Base-by-base conservation (phyloP, 768 basidiomycete genomes). In the Lactarius vividus region DNA sequence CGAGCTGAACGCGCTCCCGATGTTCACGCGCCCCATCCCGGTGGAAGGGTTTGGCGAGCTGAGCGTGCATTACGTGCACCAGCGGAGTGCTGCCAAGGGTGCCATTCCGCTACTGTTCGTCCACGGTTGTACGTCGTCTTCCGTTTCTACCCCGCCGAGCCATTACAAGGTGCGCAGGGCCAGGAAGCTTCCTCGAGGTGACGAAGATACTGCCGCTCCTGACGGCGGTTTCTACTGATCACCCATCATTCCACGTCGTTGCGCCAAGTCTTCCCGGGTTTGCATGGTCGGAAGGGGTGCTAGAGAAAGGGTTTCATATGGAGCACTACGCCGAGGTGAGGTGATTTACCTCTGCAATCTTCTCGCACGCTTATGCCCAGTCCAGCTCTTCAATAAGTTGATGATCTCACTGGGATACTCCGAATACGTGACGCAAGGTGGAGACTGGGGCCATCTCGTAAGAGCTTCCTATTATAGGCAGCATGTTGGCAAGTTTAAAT, bases 91-190 rank as follows among this genome's bases (percentile, higher is more conserved):
- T 2, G 59, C 62, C 44, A 58, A 65, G 28, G 46, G 73, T 20
- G 84, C 85, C 0, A 82, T 87, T 35, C 84, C 85, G 1, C 69
- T 87, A 28, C 72, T 86, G 31, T 86, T 82, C 59, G 79, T 85
- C 37, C 85, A 86, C 61, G 85, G 85, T 57, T 86, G 85, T 77
- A 61, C 29, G 77, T 75, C 10, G 10, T 15, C 23, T 20, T 23
- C 8, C 33, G 29, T 35, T 42, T 16, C 8, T 29, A 23, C 18
- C n/a, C 20, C 44, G 1, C 53, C 11, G 9, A 13, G 16, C 13
- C 15, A 18, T 8, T 52, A 18, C 37, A 15, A 1, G 53, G 6
- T 29, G 15, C 9, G 49, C 61, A 84, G 84, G 85, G 85, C 83
- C 84, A 0, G 84, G 85, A 64, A 78, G 79, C 56, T 83, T 85